Conservation (phyloP, 1,284 basidiomycete species). For the Xanthoconium separans region DNA sequence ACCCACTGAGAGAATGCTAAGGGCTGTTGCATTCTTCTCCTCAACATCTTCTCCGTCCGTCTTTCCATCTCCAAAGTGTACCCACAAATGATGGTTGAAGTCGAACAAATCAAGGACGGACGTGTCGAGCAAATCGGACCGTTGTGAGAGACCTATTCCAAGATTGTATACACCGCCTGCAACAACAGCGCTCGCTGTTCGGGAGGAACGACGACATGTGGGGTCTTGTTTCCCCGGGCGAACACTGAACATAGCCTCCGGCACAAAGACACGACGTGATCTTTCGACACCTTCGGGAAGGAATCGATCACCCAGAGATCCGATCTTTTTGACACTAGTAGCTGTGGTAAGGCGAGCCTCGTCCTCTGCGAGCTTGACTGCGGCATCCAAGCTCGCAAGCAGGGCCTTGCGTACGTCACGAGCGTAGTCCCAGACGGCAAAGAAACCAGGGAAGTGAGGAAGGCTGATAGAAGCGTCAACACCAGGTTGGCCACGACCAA, state of each 20-base stretch:
- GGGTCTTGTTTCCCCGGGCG: constrained; percentile 48
- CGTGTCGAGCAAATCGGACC: constrained; percentile 69
- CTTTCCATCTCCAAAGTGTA: constrained; percentile 57
- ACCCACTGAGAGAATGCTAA: constrained; percentile 76
- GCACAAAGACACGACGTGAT: constrained; percentile 84
- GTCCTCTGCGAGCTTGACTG: constrained; percentile 81
- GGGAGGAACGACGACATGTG: constrained; percentile 45
- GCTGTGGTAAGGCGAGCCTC: constrained; percentile 76
- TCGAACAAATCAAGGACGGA: constrained; percentile 88
- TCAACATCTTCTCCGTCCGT: constrained; percentile 41
- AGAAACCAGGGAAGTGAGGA: constrained; percentile 86
- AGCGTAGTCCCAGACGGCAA: constrained; percentile 89
- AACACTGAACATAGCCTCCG: constrained; percentile 91
- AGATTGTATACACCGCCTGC: constrained; percentile 73
- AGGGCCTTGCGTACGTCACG: constrained; percentile 79
- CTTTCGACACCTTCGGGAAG: constrained; percentile 83
- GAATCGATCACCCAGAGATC: constrained; percentile 72
- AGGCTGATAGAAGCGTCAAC: constrained; percentile 54
- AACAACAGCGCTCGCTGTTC: constrained; percentile 54
- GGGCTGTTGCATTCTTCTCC: constrained; percentile 59
- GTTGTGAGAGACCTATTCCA: constrained; percentile 72
- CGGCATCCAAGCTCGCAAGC: constrained; percentile 80
- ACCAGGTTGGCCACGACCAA: constrained; percentile 75
- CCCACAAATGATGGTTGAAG: constrained; percentile 74
- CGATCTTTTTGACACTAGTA: constrained; percentile 69